Evolutionary conservation across 257 asterid genomes (phyloP).

Genomic region (Prunella vulgaris): DNA sequence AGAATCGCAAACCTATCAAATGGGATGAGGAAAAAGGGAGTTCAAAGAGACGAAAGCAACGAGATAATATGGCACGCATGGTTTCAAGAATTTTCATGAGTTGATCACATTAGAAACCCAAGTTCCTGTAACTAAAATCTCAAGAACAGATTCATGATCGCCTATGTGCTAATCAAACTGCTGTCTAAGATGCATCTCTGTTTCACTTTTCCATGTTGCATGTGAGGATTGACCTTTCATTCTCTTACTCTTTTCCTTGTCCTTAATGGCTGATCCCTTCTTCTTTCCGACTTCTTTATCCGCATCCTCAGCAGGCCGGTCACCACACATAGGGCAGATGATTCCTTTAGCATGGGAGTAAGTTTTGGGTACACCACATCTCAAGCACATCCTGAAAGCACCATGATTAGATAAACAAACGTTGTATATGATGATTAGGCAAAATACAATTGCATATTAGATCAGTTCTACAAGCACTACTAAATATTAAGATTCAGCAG

Average conservation of each 20-base stretch:
- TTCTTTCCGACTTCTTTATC: constrained; percentile 56
- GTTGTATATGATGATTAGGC: neutral
- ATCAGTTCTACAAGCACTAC: neutral
- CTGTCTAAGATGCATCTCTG: constrained; percentile 97
- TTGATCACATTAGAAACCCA: neutral
- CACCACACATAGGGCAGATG: constrained; percentile 80
- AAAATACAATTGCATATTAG: neutral
- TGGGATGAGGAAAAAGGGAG: neutral
- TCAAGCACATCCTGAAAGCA: constrained; percentile 67
- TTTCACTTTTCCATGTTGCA: constrained; percentile 95
- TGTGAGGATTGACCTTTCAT: constrained; percentile 98
- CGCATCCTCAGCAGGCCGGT: constrained; percentile 48
- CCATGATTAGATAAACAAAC: neutral
- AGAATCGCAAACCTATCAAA: neutral
- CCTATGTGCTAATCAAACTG: constrained; percentile 67
- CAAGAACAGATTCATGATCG: neutral
- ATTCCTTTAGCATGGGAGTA: constrained; percentile 59
- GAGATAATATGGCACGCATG: neutral
- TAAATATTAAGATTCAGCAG: neutral
- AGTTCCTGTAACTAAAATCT: neutral
- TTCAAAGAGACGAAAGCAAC: neutral
- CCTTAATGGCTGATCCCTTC: constrained; percentile 70
- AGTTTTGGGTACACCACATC: constrained; percentile 85
- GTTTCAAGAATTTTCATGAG: neutral
- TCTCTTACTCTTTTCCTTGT: constrained; percentile 89